phyloP scores from a whole-genome alignment of 495 filamentous ascomycete genomes.

The Rostrohypoxylon terebratum region DNA sequence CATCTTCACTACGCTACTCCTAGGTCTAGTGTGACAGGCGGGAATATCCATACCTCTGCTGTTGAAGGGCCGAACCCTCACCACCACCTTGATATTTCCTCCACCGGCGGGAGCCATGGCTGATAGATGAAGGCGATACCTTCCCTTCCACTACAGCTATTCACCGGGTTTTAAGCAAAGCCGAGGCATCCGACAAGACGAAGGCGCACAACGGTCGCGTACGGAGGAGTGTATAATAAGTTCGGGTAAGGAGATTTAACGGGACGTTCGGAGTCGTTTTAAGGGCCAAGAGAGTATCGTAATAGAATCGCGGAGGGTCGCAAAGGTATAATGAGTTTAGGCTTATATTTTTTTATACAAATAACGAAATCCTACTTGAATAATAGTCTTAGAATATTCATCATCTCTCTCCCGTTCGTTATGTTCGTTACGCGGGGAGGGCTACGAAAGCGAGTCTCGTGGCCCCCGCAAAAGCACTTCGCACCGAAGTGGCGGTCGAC shows the following conservation, averaged over 20 bases:
- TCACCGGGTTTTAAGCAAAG: conserved; percentile 24
- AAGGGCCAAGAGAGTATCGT: conserved; percentile 21
- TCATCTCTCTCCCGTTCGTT: conserved; percentile 37
- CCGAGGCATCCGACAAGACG: conserved; percentile 45
- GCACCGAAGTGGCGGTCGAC: conserved; percentile 29
- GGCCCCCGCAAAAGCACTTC: conserved; percentile 22
- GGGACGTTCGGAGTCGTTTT: conserved; percentile 20
- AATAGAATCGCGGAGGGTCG: background rate
- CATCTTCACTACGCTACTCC: background rate
- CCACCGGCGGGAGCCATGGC: conserved; percentile 81
- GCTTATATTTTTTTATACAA: conserved; percentile 32
- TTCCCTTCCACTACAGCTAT: conserved; percentile 45
- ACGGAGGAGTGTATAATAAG: conserved; percentile 17
- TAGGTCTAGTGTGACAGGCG: conserved; percentile 7
- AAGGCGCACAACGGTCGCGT: conserved; percentile 21
- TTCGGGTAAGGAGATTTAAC: conserved; percentile 7
- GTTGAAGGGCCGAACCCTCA: conserved; percentile 93
- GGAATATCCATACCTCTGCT: conserved; percentile 76
- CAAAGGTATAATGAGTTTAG: conserved; percentile 18
- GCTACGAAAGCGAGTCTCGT: conserved; percentile 16
- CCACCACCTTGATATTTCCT: conserved; percentile 99
- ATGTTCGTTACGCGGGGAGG: conserved; percentile 23
- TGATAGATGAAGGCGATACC: conserved; percentile 43
- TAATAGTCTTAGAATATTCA: conserved; percentile 1
- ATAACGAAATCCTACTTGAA: conserved; percentile 15